phyloP scores from a whole-genome alignment of 2,329 filamentous ascomycete genomes.

The Tothia fuscella region DNA sequence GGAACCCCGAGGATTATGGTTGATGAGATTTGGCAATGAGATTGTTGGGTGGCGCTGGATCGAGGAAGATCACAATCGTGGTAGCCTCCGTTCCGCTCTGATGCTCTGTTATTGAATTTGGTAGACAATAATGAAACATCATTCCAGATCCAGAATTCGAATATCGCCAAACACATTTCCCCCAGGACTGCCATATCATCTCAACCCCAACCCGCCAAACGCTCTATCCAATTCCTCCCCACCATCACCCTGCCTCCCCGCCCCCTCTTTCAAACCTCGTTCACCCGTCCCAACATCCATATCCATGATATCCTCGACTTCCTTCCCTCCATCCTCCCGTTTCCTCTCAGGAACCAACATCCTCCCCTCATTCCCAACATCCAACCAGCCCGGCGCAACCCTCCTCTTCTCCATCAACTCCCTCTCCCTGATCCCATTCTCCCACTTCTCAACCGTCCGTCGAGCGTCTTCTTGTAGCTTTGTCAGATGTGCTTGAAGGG shows the following conservation, averaged over 20 bases:
- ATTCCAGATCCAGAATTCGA: no score
- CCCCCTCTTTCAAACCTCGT: no score
- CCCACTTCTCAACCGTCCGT: slow-evolving; percentile 54
- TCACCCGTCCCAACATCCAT: slow-evolving; percentile 19
- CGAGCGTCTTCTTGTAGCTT: slow-evolving; percentile 58
- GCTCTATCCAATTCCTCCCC: slow-evolving; percentile 50
- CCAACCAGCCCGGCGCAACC: slow-evolving; percentile 69
- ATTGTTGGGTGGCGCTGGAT: no score
- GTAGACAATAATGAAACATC: no score
- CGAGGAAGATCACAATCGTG: no score
- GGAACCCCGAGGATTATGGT: no score
- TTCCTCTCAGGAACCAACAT: slow-evolving; percentile 47
- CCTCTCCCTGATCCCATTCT: slow-evolving; percentile 50
- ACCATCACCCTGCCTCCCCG: slow-evolving; percentile 50
- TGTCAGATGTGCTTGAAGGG: slow-evolving; percentile 63
- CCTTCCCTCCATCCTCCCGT: slow-evolving; percentile 43
- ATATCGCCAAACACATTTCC: no score
- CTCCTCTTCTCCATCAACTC: slow-evolving; percentile 70
- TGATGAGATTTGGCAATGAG: no score
- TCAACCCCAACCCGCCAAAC: slow-evolving; percentile 57
- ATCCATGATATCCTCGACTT: slow-evolving; percentile 12
- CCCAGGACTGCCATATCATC: no score
- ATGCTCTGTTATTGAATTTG: no score
- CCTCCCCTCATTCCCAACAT: slow-evolving; percentile 46
- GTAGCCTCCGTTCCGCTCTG: no score